phyloP scores from a whole-genome alignment of 1,284 basidiomycete genomes.

The Apiotrichum veenhuisii region DNA sequence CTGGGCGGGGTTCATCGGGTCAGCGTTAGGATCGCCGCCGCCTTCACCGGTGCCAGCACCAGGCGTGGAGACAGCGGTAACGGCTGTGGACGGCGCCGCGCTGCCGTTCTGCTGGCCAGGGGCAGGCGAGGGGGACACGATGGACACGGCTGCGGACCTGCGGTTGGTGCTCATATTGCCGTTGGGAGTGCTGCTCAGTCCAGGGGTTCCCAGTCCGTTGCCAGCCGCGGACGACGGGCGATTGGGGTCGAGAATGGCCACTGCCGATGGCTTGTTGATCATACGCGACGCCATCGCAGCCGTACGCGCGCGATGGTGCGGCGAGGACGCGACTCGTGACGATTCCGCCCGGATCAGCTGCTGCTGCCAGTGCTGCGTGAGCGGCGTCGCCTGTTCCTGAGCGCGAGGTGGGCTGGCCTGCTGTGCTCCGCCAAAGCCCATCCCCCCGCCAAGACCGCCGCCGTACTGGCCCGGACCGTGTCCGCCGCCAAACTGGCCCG shows the following conservation, averaged over 20 bases:
- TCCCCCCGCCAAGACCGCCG: conserved; percentile 25
- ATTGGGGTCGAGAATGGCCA: conserved; percentile 52
- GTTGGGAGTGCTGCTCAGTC: conserved; percentile 35
- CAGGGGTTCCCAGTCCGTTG: conserved; percentile 8
- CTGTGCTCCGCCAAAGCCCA: conserved; percentile 22
- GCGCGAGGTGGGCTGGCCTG: conserved; percentile 39
- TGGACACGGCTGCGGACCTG: conserved; percentile 22
- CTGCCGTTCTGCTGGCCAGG: conserved; percentile 9
- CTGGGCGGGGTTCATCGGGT: conserved; percentile 35
- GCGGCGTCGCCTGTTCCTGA: conserved; percentile 30
- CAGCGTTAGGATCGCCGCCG: conserved; percentile 23
- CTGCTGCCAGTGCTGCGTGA: conserved; percentile 49
- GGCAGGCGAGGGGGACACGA: conserved; percentile 13
- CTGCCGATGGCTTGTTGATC: conserved; percentile 51
- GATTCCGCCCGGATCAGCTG: conserved; percentile 48
- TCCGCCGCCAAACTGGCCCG: conserved; percentile 18
- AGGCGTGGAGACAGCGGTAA: background rate
- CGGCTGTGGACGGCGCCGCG: conserved; percentile 10
- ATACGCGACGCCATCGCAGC: conserved; percentile 56
- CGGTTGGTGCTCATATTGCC: conserved; percentile 49
- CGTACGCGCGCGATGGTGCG: conserved; percentile 58
- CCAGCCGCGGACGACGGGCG: conserved; percentile 12
- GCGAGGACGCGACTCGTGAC: conserved; percentile 54
- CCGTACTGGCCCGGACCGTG: conserved; percentile 23
- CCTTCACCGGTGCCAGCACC: conserved; percentile 1